These are phyloP conservation scores for Chimonanthus salicifolius DNA, from an alignment of 164 flowering plant species.

Conservation along the genomic window DNA sequence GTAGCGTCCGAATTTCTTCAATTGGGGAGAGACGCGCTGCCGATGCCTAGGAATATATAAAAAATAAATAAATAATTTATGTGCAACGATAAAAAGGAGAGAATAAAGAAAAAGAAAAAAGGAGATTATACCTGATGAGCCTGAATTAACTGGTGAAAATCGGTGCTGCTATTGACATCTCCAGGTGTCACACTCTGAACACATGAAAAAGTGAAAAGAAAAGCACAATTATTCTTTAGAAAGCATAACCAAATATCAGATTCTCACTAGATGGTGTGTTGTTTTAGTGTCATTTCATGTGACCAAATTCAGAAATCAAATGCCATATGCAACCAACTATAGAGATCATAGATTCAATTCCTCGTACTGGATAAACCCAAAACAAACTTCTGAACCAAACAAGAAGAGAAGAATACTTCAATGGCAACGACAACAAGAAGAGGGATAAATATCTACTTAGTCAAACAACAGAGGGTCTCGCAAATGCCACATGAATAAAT, in stretches of 20 bases:
- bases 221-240: background rate
- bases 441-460: background rate
- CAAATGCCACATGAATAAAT: background rate
- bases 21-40: constrained; percentile 73
- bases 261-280: too few relatives aligned
- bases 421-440: background rate
- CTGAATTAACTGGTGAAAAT: constrained; percentile 44
- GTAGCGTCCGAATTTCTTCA: constrained; percentile 65
- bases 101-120: background rate
- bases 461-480: background rate
- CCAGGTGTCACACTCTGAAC: constrained; percentile 30
- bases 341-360: background rate
- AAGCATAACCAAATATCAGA: background rate
- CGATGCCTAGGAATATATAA: constrained; percentile 30
- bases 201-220: background rate
- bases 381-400: background rate
- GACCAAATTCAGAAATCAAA: background rate
- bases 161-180: constrained; percentile 17
- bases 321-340: background rate
- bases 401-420: background rate
- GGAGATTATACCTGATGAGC: constrained; percentile 49
- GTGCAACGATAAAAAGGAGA: background rate
- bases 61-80: too few relatives aligned
- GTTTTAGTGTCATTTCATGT: background rate
- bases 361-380: background rate